Percentiles rank a stretch among this genome's conserved stretches.
phyloP scores from a whole-genome alignment of 805 yeast species.

The Suhomyces sp. region DNA sequence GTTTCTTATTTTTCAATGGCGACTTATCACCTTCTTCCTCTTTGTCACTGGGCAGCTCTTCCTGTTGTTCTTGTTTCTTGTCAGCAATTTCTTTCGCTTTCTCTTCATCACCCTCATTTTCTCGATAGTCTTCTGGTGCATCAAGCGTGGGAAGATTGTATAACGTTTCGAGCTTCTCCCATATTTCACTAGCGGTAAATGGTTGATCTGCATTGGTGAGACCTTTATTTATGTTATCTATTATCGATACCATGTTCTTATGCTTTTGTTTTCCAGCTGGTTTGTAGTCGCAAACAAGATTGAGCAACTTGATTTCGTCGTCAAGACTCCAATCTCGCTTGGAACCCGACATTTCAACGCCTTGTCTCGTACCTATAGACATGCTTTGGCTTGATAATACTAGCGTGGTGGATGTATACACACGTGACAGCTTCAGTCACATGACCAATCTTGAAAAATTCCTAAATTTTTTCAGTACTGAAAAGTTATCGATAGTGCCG shows the following conservation, averaged over 20 bases:
- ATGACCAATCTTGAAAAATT: background rate
- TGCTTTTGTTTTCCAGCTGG: constrained; percentile 61
- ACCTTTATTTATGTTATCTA: constrained; percentile 36
- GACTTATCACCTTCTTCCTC: constrained; percentile 2
- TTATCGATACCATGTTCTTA: constrained; percentile 41
- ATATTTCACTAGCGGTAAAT: constrained; percentile 50
- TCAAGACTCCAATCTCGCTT: constrained; percentile 51
- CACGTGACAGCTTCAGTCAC: background rate
- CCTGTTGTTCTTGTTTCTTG: background rate
- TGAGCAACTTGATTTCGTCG: constrained; percentile 60
- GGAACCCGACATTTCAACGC: background rate
- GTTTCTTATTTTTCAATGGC: constrained; percentile 2
- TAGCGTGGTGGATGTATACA: background rate
- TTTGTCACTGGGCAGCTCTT: background rate
- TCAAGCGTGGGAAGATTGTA: constrained; percentile 62
- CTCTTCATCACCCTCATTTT: constrained; percentile 1
- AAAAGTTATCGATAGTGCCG: background rate
- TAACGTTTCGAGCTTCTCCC: constrained; percentile 51
- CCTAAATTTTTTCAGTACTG: background rate
- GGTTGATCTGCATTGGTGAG: constrained; percentile 14
- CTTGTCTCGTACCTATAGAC: background rate
- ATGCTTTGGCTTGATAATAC: background rate
- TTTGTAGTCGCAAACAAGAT: constrained; percentile 60
- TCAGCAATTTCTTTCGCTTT: background rate
- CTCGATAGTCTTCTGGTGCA: constrained; percentile 42